These are phyloP conservation scores for Pleurotus djamor DNA, from an alignment of 768 basidiomycete species.

Conservation along the genomic window DNA sequence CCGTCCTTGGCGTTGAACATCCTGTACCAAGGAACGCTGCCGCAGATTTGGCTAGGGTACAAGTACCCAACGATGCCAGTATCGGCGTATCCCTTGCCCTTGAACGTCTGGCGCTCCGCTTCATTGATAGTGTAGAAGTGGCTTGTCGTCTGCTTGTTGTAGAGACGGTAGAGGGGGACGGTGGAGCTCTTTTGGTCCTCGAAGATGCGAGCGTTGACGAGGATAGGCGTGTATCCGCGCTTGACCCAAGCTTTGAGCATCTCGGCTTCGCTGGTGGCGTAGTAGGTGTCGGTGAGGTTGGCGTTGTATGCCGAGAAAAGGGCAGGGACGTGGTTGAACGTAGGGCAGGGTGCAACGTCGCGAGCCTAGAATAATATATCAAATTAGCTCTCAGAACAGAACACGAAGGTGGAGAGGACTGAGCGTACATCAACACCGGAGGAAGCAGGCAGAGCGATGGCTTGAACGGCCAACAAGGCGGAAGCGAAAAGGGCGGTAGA, in stretches of 20 bases:
- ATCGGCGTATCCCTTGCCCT: constrained; percentile 2
- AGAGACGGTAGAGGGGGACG: constrained; percentile 13
- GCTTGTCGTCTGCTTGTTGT: constrained; percentile 3
- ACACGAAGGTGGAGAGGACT: not conserved
- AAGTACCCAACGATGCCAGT: constrained; percentile 10
- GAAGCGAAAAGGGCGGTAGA: not conserved
- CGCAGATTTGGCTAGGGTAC: constrained; percentile 4
- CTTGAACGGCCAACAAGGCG: constrained; percentile 4
- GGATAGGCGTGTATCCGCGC: not conserved
- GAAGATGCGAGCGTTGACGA: constrained; percentile 10
- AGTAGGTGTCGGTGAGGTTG: constrained; percentile 3
- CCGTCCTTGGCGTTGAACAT: not conserved
- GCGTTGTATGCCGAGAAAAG: constrained; percentile 3
- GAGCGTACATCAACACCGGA: not conserved
- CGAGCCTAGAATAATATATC: not conserved
- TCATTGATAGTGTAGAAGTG: constrained; percentile 13
- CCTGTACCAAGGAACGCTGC: constrained; percentile 3
- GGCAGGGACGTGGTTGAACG: constrained; percentile 3
- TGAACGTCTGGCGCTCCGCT: constrained; percentile 3
- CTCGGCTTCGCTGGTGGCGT: constrained; percentile 5
- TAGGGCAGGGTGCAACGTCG: not conserved
- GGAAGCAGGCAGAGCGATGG: not conserved
- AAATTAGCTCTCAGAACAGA: too few relatives aligned
- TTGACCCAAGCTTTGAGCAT: constrained; percentile 5
- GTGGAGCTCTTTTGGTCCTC: constrained; percentile 7